Conservation (phyloP, 2,329 filamentous ascomycete genomes). For the Aspergillus aculeatus region DNA sequence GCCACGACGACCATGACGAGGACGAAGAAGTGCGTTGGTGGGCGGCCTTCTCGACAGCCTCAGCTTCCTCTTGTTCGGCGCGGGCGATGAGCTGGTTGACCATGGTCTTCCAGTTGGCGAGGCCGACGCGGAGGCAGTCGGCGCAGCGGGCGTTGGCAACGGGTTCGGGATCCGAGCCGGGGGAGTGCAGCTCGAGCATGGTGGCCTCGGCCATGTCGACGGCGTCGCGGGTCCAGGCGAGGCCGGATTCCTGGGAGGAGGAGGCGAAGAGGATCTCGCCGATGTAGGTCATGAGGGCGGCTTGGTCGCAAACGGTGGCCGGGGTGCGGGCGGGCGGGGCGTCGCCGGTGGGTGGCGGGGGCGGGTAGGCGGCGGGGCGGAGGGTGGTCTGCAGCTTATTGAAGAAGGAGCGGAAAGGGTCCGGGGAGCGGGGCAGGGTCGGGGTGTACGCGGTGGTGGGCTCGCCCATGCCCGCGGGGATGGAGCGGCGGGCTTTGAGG, state of each 20-base stretch:
- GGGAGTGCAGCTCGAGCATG: constrained; percentile 36
- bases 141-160: constrained; percentile 61
- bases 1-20: constrained; percentile 30
- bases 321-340: constrained; percentile 63
- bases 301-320: constrained; percentile 75
- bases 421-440: constrained; percentile 20
- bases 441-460: constrained; percentile 28
- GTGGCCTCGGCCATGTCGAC: constrained; percentile 76
- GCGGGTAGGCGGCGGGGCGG: constrained; percentile 64
- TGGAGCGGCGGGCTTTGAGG: constrained; percentile 68
- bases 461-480: constrained; percentile 46
- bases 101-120: constrained; percentile 84
- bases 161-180: constrained; percentile 30
- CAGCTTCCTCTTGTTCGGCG: constrained; percentile 37
- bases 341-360: constrained; percentile 68
- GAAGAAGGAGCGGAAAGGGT: constrained; percentile 36
- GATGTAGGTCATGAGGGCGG: constrained; percentile 82
- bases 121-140: constrained; percentile 72
- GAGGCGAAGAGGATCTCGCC: constrained; percentile 86
- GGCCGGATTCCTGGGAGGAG: constrained; percentile 65
- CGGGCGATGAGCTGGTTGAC: constrained; percentile 60
- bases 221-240: constrained; percentile 87
- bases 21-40: neutral
- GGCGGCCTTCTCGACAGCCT: constrained; percentile 34
- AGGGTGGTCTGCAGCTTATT: constrained; percentile 43